A percentile compares a stretch with the other conserved stretches of the same genome.
These are phyloP conservation scores for Neonectria sp. DNA, from an alignment of 2,329 filamentous ascomycete species.

Conservation along the genomic window DNA sequence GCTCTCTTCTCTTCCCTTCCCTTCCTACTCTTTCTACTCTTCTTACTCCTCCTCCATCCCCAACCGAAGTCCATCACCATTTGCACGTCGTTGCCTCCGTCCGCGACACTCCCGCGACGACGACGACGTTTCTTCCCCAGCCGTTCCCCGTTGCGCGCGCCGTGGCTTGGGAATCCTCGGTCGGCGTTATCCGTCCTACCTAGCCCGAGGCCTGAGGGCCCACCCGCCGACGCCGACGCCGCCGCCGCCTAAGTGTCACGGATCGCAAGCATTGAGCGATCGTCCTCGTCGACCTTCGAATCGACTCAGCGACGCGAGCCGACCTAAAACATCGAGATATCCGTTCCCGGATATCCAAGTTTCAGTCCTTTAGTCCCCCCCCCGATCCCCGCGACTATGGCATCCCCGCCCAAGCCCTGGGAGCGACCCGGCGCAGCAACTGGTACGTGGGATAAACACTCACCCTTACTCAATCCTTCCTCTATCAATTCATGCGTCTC, in stretches of 20 bases:
- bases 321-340: constrained; percentile 17
- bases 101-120: background rate
- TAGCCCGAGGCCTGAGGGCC: background rate
- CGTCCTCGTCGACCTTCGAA: background rate
- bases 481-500: constrained; percentile 10
- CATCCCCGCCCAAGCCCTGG: constrained; percentile 97
- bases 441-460: constrained; percentile 59
- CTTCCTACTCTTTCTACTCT: constrained; percentile 1
- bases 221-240: background rate
- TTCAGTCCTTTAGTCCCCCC: constrained; percentile 21
- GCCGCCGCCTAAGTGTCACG: background rate
- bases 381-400: constrained; percentile 59
- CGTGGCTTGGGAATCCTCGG: constrained; percentile 3
- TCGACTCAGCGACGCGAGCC: background rate
- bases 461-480: constrained; percentile 15
- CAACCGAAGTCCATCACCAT: constrained; percentile 3
- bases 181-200: constrained; percentile 8
- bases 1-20: constrained; percentile 10
- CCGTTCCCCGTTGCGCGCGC: background rate
- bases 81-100: background rate
- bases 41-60: background rate
- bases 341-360: constrained; percentile 26
- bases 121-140: background rate
- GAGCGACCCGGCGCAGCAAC: constrained; percentile 80
- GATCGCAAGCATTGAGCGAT: background rate